Evolutionary conservation across 306 rosid species (phyloP), one percentile per base, ranked within the genome.

Genomic region (Sophora flavescens): DNA sequence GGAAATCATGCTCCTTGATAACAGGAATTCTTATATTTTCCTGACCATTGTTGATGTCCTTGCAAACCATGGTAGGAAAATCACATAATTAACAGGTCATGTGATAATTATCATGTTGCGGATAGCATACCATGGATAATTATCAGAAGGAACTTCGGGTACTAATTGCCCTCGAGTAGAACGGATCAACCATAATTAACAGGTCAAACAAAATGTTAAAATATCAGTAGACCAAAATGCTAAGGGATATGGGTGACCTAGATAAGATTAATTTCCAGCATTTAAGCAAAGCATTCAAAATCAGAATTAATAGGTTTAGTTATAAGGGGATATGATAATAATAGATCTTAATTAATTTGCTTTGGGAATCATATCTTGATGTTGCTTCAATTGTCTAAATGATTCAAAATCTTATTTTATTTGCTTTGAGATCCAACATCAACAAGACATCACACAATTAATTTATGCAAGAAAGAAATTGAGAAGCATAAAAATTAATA

Each of bases 181-280:
- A 72, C 44, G n/a, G 13, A 39, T 18, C 76, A 57, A 72, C 13
- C 61, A 56, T 6, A 71, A n/a, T n/a, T 6, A 71, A 56, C n/a
- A 39, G 13, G 26, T 22, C 14, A 41, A 39, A 10, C 12, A 39
- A 41, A 11, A 56, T 38, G 48, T 72, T 39, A 71, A 5, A 54
- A 32, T 47, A 47, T 47, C 12, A 47, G 16, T 5, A 5, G 16
- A 4, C 17, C 47, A 47, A 47, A 47, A 47, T 45, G 13, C 5
- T 47, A 12, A 12, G 5, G 16, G 4, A 47, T 47, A 14, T 47
- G 17, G 6, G 5, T 12, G 53, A 48, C 53, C 18, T 50, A 50
- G 18, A 14, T 6, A n/a, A 22, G 22, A 14, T 3, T 14, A 7
- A 14, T 50, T 50, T 47, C 6, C 6, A 13, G 15, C 52, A 47